Evolutionary conservation across 805 yeast genomes (phyloP), one percentile per base, ranked within the genome.

Genomic region (Zygoascus ofunaensis): DNA sequence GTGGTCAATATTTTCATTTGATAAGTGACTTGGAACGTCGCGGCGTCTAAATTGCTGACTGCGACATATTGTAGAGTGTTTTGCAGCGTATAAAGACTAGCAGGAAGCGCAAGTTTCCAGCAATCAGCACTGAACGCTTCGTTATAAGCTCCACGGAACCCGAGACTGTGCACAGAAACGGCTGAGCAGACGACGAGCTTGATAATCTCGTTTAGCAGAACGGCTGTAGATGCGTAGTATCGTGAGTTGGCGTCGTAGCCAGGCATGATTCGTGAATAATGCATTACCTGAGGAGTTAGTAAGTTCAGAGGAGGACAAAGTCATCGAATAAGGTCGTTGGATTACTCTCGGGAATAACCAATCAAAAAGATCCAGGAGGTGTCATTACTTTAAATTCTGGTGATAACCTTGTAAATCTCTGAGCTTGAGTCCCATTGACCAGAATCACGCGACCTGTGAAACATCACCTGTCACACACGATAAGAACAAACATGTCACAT

Each of bases 1-100:
- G 71, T 66, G 15, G 71, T 66, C 49, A 66, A 53, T 43, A 66
- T 66, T 50, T 66, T 66, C 44, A 66, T 64, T 56, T 66, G 71
- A 56, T 66, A 66, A 7, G 69, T 63, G 43, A 67, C 71, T 55
- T 66, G 71, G 52, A 66, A 65, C 4, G 69, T 63, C 12, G 70
- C 69, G 1, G 71, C 71, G 39, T 64, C 66, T 33, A 66, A 54
- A 54, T 65, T 63, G 15, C 69, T 62, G 5, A 67, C 71, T 2
- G 71, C 71, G 20, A 63, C 64, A 44, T 66, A 66, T 49, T 66
- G 70, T 39, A 66, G 54, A 28, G 64, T 55, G 54, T 66, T 66
- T 50, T 63, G 68, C 38, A 63, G 35, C n/a, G 69, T 67, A 51
- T 66, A 66, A 18, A 66, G 56, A 10, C 59, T 57, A 4, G 71